Percentiles rank a stretch among this genome's conserved stretches.
These are phyloP conservation scores for Microsporum ferrugineum DNA, from an alignment of 2,329 filamentous ascomycete genomes.

Conservation along the genomic window DNA sequence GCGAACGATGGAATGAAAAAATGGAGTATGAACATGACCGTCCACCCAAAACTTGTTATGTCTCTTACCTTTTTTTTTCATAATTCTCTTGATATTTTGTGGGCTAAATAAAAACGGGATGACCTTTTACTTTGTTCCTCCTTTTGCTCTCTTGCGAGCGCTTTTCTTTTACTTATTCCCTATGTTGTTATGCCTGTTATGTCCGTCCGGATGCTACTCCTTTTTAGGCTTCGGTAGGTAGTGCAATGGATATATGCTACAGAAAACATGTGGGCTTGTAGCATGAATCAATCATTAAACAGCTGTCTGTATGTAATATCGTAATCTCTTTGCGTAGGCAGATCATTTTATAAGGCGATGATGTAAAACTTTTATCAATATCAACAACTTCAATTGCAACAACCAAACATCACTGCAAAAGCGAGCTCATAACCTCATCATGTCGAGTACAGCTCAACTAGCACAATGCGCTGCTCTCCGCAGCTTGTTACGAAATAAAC, in stretches of 20 bases:
- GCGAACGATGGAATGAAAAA: slow-evolving; percentile 1
- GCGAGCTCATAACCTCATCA: not conserved
- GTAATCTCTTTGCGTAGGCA: too few relatives aligned
- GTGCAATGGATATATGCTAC: not conserved
- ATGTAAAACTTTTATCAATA: not conserved
- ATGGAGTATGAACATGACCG: not conserved
- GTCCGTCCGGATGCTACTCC: not conserved
- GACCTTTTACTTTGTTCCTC: slow-evolving; percentile 5
- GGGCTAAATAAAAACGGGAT: slow-evolving; percentile 6
- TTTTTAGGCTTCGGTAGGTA: not conserved
- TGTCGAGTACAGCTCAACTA: not conserved
- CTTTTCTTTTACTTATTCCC: not conserved
- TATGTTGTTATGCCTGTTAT: not conserved
- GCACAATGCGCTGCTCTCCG: not conserved
- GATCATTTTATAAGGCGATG: too few relatives aligned
- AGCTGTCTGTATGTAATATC: too few relatives aligned
- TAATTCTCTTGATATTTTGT: not conserved
- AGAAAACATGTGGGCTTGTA: not conserved
- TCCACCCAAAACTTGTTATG: not conserved
- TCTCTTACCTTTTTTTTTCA: slow-evolving; percentile 3
- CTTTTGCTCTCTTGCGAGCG: not conserved
- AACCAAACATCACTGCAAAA: not conserved
- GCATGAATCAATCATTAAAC: too few relatives aligned
- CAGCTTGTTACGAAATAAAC: not conserved
- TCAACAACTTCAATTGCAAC: not conserved